A percentile compares a stretch with the other conserved stretches of the same genome.
phyloP scores from a whole-genome alignment of 2,329 filamentous ascomycete species.

The Colletotrichum australisinense region DNA sequence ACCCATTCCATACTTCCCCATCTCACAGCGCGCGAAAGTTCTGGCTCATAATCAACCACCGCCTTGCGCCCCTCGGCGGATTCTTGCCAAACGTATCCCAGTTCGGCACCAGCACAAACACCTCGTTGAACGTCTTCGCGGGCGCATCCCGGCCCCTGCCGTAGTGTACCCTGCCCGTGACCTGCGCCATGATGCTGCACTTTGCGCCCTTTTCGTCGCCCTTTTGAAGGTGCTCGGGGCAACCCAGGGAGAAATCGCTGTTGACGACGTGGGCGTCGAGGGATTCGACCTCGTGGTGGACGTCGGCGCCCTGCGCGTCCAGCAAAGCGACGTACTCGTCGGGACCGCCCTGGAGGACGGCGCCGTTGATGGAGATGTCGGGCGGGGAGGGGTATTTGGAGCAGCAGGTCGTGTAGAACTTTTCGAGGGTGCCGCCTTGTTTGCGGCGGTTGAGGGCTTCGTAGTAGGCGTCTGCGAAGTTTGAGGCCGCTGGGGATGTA shows the following conservation, averaged over 20 bases:
- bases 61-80: slow-evolving; percentile 62
- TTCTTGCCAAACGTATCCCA: slow-evolving; percentile 68
- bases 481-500: slow-evolving; percentile 69
- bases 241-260: slow-evolving; percentile 69
- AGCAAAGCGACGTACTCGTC: slow-evolving; percentile 76
- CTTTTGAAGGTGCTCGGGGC: slow-evolving; percentile 57
- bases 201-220: slow-evolving; percentile 62
- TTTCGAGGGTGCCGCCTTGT: slow-evolving; percentile 67
- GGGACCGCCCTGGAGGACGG: slow-evolving; percentile 67
- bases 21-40: slow-evolving; percentile 71
- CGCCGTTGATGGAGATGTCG: slow-evolving; percentile 85
- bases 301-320: slow-evolving; percentile 67
- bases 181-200: slow-evolving; percentile 78
- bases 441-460: slow-evolving; percentile 77
- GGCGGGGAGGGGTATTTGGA: slow-evolving; percentile 65
- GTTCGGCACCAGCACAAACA: slow-evolving; percentile 84
- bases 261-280: slow-evolving; percentile 85
- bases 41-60: slow-evolving; percentile 78
- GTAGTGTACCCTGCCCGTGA: slow-evolving; percentile 79
- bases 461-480: slow-evolving; percentile 82
- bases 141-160: slow-evolving; percentile 71
- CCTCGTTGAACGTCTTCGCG: slow-evolving; percentile 81
- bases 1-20: neutral
- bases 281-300: slow-evolving; percentile 79
- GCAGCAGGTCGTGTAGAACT: slow-evolving; percentile 77